phyloP scores from a whole-genome alignment of 441 rosid species.

The Viola pubescens region DNA sequence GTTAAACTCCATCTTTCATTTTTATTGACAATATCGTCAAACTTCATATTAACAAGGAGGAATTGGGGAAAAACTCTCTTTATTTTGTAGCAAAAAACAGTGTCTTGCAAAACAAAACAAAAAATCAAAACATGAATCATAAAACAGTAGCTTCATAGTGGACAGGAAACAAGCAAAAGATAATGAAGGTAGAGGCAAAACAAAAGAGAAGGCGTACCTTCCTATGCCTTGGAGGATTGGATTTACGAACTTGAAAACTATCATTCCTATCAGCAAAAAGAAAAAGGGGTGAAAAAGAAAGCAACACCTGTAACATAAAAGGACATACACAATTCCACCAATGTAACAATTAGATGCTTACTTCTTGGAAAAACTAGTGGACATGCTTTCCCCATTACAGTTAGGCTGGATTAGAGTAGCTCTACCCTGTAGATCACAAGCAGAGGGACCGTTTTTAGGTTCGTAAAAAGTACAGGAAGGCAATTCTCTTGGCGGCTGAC shows the following conservation, averaged over 20 bases:
- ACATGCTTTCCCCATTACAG: constrained; percentile 17
- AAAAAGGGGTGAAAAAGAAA: constrained; percentile 6
- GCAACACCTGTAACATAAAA: not conserved
- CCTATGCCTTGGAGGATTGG: constrained; percentile 27
- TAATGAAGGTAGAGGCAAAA: constrained; percentile 4
- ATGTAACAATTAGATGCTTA: constrained; percentile 16
- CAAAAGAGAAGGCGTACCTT: constrained; percentile 32
- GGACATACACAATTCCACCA: not conserved
- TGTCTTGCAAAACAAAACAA: constrained; percentile 1
- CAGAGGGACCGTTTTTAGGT: constrained; percentile 12
- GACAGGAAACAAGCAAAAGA: constrained; percentile 3
- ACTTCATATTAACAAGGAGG: not conserved
- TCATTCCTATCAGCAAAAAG: constrained; percentile 33
- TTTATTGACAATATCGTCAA: not conserved
- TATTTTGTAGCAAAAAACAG: not conserved
- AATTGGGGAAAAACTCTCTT: not conserved
- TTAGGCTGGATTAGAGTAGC: constrained; percentile 17
- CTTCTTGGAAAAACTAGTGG: constrained; percentile 25
- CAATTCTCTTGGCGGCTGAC: constrained; percentile 21
- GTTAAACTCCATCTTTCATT: not conserved
- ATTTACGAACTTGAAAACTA: constrained; percentile 24
- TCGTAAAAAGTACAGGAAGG: constrained; percentile 23
- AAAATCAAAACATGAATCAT: not conserved
- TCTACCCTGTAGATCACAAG: constrained; percentile 25
- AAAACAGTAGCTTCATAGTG: not conserved